These are phyloP conservation scores for Bullera alba DNA, from an alignment of 768 basidiomycete species.

Conservation along the genomic window DNA sequence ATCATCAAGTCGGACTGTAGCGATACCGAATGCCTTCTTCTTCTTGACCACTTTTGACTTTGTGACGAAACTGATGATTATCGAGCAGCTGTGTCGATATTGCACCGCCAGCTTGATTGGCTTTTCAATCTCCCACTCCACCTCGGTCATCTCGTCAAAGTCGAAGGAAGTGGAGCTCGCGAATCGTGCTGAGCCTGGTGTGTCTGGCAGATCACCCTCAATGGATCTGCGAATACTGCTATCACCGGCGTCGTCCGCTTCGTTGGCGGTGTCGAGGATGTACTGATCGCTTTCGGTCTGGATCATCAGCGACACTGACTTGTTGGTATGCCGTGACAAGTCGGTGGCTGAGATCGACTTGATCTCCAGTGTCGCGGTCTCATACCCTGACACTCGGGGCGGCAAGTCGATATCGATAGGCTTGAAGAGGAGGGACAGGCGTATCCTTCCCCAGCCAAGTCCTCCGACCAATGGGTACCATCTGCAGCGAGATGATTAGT, in stretches of 20 bases:
- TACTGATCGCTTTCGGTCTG: slow-evolving; percentile 37
- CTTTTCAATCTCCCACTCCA: slow-evolving; percentile 30
- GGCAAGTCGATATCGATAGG: slow-evolving; percentile 42
- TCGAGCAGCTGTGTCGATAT: slow-evolving; percentile 44
- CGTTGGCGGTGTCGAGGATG: slow-evolving; percentile 7
- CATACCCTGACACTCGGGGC: slow-evolving; percentile 36
- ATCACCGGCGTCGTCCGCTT: neutral
- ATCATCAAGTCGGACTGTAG: slow-evolving; percentile 27
- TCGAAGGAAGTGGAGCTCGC: neutral
- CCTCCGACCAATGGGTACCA: slow-evolving; percentile 42
- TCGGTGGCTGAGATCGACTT: slow-evolving; percentile 19
- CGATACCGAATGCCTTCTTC: slow-evolving; percentile 30
- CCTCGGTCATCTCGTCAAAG: slow-evolving; percentile 4
- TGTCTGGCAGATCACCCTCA: neutral
- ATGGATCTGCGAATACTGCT: neutral
- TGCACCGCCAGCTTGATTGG: slow-evolving; percentile 37
- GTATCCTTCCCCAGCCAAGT: slow-evolving; percentile 42
- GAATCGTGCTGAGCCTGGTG: neutral
- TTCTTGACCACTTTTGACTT: slow-evolving; percentile 35
- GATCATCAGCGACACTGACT: slow-evolving; percentile 24
- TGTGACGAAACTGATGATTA: slow-evolving; percentile 34
- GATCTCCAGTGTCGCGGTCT: slow-evolving; percentile 38
- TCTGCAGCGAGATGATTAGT: slow-evolving; percentile 6
- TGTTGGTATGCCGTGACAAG: slow-evolving; percentile 8
- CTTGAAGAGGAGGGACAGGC: slow-evolving; percentile 44